Base-by-base conservation (phyloP, 2,329 filamentous ascomycete species). In the Colletotrichum simmondsii region DNA sequence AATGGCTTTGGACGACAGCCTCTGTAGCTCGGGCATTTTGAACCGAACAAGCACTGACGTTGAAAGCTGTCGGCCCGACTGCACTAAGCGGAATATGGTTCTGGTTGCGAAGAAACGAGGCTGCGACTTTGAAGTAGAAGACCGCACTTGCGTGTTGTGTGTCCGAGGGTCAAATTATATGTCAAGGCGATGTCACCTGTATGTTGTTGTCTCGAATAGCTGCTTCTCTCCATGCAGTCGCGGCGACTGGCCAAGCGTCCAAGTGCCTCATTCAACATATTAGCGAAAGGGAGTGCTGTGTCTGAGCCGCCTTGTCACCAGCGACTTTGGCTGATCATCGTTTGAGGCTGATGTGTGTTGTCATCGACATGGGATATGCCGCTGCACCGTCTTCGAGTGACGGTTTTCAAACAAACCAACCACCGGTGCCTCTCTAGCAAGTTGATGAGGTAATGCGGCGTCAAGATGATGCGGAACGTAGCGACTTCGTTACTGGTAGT, bases 51-150 rank as follows among this genome's bases (percentile, higher is more conserved):
- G 64, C 54, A 49, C 46, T 57, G 10, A 35, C 53, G n/a, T 26
- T 52, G 8, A 14, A 11, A 35, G 46, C 26, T 49, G 37, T 16
- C 11, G 35, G n/a, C 22, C 24, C 61, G 26, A 30, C 30, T 56
- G 46, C 56, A 70, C 66, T 65, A 57, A 35, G 56, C 71, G 56
- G 35, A 37, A 73, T 52, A 12, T 57, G 67, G 71, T 28, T 42
- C 24, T 24, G 53, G 54, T 60, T 26, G 70, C 70, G 70, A 72
- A 60, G 3, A 56, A 49, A 22, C 19, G 10, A 60, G 28, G 49
- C 19, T 53, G 37, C 14, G 19, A 42, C 26, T n/a, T 24, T 32
- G 56, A 46, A 8, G 14, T 24, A 53, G 30, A 32, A n/a, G 19
- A 8, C 32, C 30, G 42, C 4, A 26, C 49, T 30, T 30, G 52